Percentiles rank a stretch among this genome's conserved stretches.
Conservation (phyloP, 2,329 filamentous ascomycete species). For the Niveomyces coronatus region DNA sequence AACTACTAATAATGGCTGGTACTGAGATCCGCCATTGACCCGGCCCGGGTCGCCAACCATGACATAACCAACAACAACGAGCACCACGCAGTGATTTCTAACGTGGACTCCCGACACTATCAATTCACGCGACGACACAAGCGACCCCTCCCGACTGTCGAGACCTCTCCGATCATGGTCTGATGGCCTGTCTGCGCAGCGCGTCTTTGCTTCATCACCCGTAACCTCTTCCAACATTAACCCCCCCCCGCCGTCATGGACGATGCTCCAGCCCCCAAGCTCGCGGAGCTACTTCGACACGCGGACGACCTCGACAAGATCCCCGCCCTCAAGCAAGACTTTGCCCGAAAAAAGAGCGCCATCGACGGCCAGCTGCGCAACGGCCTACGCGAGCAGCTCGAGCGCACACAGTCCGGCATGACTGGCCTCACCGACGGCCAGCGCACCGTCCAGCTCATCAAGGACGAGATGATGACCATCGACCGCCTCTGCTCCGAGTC, state of each 20-base stretch:
- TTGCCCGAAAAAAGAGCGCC: slow-evolving; percentile 84
- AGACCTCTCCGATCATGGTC: no score
- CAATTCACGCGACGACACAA: no score
- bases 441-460: slow-evolving; percentile 83
- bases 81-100: no score
- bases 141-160: no score
- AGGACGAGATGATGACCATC: slow-evolving; percentile 98
- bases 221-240: background rate
- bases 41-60: no score
- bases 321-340: slow-evolving; percentile 77
- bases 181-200: background rate
- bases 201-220: no score
- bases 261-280: slow-evolving; percentile 62
- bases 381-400: slow-evolving; percentile 83
- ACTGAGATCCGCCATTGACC: no score
- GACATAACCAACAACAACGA: no score
- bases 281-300: slow-evolving; percentile 87
- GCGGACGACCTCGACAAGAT: slow-evolving; percentile 98
- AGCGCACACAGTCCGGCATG: slow-evolving; percentile 91
- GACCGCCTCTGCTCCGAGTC: slow-evolving; percentile 95
- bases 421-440: slow-evolving; percentile 79
- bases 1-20: no score
- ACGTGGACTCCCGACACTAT: no score
- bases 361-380: slow-evolving; percentile 84
- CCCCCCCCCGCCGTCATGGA: slow-evolving; percentile 22